A percentile compares a stretch with the other conserved stretches of the same genome.
Conservation (phyloP, 306 rosid species). For the Cicer judaicum region DNA sequence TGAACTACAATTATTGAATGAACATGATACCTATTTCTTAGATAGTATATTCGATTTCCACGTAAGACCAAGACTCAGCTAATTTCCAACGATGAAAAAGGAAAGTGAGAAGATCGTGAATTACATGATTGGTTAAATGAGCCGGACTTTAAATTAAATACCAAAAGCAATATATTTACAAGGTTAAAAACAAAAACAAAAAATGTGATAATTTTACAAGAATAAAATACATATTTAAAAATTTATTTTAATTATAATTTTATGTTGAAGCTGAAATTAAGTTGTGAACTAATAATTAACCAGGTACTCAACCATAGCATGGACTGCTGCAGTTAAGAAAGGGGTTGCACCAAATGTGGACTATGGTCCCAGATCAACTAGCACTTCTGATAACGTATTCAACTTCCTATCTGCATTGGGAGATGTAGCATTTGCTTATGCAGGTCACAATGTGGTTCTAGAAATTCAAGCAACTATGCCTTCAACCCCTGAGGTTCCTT, state of each 20-base stretch:
- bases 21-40: too few relatives aligned
- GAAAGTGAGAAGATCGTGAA: too few relatives aligned
- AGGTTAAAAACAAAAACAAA: too few relatives aligned
- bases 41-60: too few relatives aligned
- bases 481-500: conserved; percentile 71
- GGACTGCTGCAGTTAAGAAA: conserved; percentile 57
- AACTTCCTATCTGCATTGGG: conserved; percentile 73
- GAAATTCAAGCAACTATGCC: conserved; percentile 98
- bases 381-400: conserved; percentile 34
- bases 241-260: not conserved
- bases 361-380: conserved; percentile 39
- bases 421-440: conserved; percentile 89
- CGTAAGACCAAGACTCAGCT: too few relatives aligned
- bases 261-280: not conserved
- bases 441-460: conserved; percentile 86
- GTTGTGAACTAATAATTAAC: not conserved
- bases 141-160: too few relatives aligned
- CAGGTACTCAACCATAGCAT: conserved; percentile 87
- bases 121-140: too few relatives aligned
- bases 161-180: too few relatives aligned
- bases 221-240: too few relatives aligned
- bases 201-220: too few relatives aligned
- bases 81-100: too few relatives aligned
- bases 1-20: too few relatives aligned
- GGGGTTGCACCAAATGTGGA: conserved; percentile 53